Evolutionary conservation across 345 rosid species (phyloP).

Genomic region (Hypericum androsaemum): DNA sequence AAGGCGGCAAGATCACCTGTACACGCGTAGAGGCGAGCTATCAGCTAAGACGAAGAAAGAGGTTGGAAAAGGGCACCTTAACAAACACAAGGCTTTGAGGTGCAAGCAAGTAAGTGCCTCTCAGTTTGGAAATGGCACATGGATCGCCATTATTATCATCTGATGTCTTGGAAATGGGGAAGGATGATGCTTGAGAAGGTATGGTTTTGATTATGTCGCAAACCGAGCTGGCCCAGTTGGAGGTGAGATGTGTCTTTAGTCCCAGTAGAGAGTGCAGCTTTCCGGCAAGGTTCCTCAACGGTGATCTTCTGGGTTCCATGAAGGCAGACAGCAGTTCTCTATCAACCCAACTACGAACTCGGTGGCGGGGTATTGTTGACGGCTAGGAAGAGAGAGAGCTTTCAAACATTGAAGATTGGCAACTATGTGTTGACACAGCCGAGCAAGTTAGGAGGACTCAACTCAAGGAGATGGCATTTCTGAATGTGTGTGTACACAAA

Average conservation of each 20-base stretch:
- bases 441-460: too few relatives aligned
- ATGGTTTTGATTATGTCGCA: slow-evolving; percentile 34
- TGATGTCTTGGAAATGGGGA: not conserved
- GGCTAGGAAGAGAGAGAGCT: too few relatives aligned
- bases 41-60: slow-evolving; percentile 5
- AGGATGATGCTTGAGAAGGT: slow-evolving; percentile 12
- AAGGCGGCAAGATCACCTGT: slow-evolving; percentile 48
- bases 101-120: slow-evolving; percentile 22
- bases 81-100: too few relatives aligned
- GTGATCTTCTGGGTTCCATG: slow-evolving; percentile 27
- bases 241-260: slow-evolving; percentile 20
- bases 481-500: too few relatives aligned
- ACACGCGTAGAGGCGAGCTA: slow-evolving; percentile 1
- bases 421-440: too few relatives aligned
- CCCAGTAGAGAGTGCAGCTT: slow-evolving; percentile 58
- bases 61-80: not conserved
- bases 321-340: slow-evolving; percentile 7
- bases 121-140: slow-evolving; percentile 22
- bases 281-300: slow-evolving; percentile 29
- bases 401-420: too few relatives aligned
- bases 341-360: not conserved
- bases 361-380: too few relatives aligned
- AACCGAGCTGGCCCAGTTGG: slow-evolving; percentile 56
- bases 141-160: slow-evolving; percentile 21
- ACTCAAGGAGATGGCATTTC: too few relatives aligned